Evolutionary conservation across 2,329 filamentous ascomycete species (phyloP).

Genomic region (Fusarium sp.): DNA sequence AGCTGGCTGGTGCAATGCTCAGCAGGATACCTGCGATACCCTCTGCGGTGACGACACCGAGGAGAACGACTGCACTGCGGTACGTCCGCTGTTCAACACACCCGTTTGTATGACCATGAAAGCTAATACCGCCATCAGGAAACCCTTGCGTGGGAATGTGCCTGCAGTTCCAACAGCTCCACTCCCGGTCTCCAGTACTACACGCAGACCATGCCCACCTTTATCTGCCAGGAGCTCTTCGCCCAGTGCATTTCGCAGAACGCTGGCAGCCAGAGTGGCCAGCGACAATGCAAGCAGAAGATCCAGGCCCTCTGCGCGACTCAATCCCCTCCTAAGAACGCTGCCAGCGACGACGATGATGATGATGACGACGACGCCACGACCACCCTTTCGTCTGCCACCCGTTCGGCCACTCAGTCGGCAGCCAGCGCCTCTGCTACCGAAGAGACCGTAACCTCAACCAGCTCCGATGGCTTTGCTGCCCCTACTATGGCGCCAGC

Average conservation of each 20-base stretch:
- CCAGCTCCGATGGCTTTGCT: slow-evolving; percentile 48
- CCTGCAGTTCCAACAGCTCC: slow-evolving; percentile 57
- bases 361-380: slow-evolving; percentile 33
- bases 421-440: slow-evolving; percentile 31
- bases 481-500: slow-evolving; percentile 54
- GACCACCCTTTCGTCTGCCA: slow-evolving; percentile 41
- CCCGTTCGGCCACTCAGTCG: slow-evolving; percentile 35
- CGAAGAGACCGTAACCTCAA: slow-evolving; percentile 45
- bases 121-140: slow-evolving; percentile 43
- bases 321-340: slow-evolving; percentile 47
- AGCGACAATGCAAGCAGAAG: slow-evolving; percentile 58
- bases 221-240: slow-evolving; percentile 61
- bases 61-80: slow-evolving; percentile 56
- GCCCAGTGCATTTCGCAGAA: slow-evolving; percentile 56
- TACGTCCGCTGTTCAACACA: slow-evolving; percentile 46
- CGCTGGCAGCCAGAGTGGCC: slow-evolving; percentile 52
- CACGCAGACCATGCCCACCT: slow-evolving; percentile 60
- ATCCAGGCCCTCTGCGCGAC: slow-evolving; percentile 59
- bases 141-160: slow-evolving; percentile 58
- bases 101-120: neutral
- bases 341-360: slow-evolving; percentile 34
- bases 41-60: slow-evolving; percentile 54
- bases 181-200: slow-evolving; percentile 63
- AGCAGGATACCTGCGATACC: slow-evolving; percentile 59
- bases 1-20: slow-evolving; percentile 61